Evolutionary conservation across 352 stramenopile genomes (phyloP), one percentile per base, ranked within the genome.

Genomic region (Pythium myriotylum): DNA sequence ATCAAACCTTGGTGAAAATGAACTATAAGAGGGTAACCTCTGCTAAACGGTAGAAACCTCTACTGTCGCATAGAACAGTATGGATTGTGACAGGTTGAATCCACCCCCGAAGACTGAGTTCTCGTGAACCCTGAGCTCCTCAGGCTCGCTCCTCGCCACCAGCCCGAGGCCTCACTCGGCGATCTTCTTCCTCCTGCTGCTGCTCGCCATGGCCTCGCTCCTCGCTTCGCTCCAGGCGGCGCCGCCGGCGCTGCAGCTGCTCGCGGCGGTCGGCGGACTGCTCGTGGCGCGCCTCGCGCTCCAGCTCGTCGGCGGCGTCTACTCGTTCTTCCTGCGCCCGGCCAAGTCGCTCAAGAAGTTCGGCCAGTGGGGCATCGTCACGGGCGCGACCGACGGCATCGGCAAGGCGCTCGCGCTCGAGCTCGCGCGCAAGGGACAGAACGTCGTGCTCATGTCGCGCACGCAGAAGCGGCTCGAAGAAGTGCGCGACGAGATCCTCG

Each of bases 291-390:
- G 81, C 59, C 23, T 91, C 27, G 77, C 66, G 46, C 66, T 93
- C 42, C 68, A 74, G 54, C 29, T 89, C 24, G 22, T 91, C 19
- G 64, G 60, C 4, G 73, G 67, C 40, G 49, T 92, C 63, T 95
- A 89, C 69, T 65, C 72, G 52, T 92, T 92, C 72, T 99, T 99
- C 76, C 64, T 99, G 43, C 95, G 96, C 22, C 95, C 94, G 39
- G 82, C 80, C 45, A 98, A 97, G 67, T 89, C 97, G 67, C 69
- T 99, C 43, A 97, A 92, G 61, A 87, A 86, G 68, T 98, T 98
- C 59, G 98, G 98, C 53, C 81, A 98, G 74, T 99, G 97, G 95
- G 97, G 94, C 29, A 88, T 99, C 40, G 86, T 99, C 47, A 99
- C 97, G 40, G 97, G 97, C 52, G 97, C 96, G 37, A 99, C 88